Conservation (phyloP, 371 early-diverging fungal genomes). For the Mucor velutinosus region DNA sequence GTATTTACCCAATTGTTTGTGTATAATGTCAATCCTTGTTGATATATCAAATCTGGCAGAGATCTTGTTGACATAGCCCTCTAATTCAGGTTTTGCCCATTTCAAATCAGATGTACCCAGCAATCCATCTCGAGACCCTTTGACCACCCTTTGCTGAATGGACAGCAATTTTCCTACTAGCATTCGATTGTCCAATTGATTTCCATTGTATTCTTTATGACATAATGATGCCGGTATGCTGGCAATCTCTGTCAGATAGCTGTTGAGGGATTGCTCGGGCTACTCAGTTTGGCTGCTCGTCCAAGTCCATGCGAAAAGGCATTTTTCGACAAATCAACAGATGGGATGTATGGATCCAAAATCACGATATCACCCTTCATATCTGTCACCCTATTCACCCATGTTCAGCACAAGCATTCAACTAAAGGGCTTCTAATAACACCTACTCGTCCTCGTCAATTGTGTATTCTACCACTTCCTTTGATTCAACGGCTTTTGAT, state of each 20-base stretch:
- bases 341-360: constrained; percentile 28
- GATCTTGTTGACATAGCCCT: not conserved
- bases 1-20: not conserved
- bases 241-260: not conserved
- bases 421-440: not conserved
- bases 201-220: not conserved
- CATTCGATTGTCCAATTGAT: not conserved
- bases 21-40: not conserved
- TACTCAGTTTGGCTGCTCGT: constrained; percentile 27
- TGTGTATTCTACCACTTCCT: constrained; percentile 17
- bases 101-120: constrained; percentile 30
- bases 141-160: constrained; percentile 2
- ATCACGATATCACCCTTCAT: constrained; percentile 32
- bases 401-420: not conserved
- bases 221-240: not conserved
- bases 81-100: constrained; percentile 23
- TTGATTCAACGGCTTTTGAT: not conserved
- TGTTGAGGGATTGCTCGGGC: constrained; percentile 11
- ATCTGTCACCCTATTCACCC: constrained; percentile 25
- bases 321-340: constrained; percentile 27
- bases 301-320: constrained; percentile 41
- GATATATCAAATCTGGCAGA: not conserved
- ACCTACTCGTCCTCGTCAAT: constrained; percentile 44
- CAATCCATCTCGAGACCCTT: constrained; percentile 23
- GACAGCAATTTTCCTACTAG: not conserved